Percentiles rank a stretch among this genome's conserved stretches.
phyloP scores from a whole-genome alignment of 345 rosid species.

The Citrus sp. region DNA sequence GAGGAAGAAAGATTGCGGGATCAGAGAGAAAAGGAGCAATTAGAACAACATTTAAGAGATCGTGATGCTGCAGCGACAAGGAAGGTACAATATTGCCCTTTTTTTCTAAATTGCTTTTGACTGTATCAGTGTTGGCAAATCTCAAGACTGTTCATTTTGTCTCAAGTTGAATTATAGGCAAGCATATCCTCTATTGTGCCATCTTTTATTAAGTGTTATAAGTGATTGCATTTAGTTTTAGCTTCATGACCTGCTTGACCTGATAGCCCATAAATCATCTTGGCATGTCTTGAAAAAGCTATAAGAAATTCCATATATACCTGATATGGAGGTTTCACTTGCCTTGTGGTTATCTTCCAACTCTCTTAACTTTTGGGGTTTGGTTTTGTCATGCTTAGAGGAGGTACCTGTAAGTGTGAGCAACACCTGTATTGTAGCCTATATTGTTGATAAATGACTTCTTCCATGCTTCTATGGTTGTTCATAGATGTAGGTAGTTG shows the following conservation, averaged over 20 bases:
- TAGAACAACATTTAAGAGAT: constrained; percentile 74
- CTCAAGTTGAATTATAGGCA: background rate
- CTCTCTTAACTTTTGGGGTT: background rate
- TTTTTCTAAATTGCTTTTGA: background rate
- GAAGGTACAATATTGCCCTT: constrained; percentile 43
- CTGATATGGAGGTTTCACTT: background rate
- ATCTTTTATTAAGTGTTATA: background rate
- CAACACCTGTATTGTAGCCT: background rate
- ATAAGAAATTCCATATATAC: background rate
- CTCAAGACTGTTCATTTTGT: background rate
- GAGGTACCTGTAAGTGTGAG: background rate
- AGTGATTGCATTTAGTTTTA: background rate
- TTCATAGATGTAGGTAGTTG: background rate
- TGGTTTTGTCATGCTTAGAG: background rate
- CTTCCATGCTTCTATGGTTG: background rate
- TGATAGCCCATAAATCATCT: background rate
- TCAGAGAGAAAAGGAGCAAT: constrained; percentile 85
- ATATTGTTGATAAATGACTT: background rate
- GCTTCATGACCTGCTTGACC: background rate
- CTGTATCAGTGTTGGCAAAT: background rate
- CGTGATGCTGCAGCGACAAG: constrained; percentile 85
- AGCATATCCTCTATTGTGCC: background rate
- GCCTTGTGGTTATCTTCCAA: background rate
- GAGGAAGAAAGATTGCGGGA: constrained; percentile 93
- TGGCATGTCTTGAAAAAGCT: background rate